Evolutionary conservation across 2,329 filamentous ascomycete species (phyloP), one percentile per base, ranked within the genome.

Genomic region (Bipolaris oryzae): DNA sequence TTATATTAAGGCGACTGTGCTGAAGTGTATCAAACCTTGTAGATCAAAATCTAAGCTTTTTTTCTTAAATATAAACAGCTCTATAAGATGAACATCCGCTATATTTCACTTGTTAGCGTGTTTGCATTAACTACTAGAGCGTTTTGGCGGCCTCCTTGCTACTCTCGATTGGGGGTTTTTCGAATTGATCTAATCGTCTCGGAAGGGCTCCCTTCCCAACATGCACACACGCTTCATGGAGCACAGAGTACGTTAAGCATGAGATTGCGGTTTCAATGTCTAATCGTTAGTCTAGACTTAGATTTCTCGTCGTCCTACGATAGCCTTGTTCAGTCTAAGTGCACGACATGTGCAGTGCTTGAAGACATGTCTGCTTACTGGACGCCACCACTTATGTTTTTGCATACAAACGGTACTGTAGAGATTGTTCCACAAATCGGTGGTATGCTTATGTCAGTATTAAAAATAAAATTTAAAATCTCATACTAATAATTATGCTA

Each of bases 101-200:
- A n/a, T 18, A 34, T 16, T 39, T 11, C 35, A 18, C 46, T 50
- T 41, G 10, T 45, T n/a, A 23, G 38, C 21, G 23, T 44, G 23
- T 20, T 51, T 44, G 13, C 41, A 18, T 48, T n/a, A 13, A 43
- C 39, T 38, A 11, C 38, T 41, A n/a, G 37, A 43, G 92, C 89
- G 57, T 96, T 96, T 77, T 96, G 91, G 91, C 91, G 92, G 73
- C 90, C 96, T 84, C 89, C 91, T 68, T 96, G 92, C 77, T 89
- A 85, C 65, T 87, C 87, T 53, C 83, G 84, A 44, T 81, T 87
- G 63, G 90, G 87, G 60, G 74, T 91, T 55, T 89, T 86, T 47
- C 85, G 91, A 55, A 81, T 96, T 38, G 92, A 96, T 72, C 92
- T 92, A 16, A 81, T 96, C 53, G 82, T 95, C 53, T 82, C 85